Evolutionary conservation across 352 stramenopile genomes (phyloP), one percentile per base, ranked within the genome.

Genomic region (Aphanomyces stellatus): DNA sequence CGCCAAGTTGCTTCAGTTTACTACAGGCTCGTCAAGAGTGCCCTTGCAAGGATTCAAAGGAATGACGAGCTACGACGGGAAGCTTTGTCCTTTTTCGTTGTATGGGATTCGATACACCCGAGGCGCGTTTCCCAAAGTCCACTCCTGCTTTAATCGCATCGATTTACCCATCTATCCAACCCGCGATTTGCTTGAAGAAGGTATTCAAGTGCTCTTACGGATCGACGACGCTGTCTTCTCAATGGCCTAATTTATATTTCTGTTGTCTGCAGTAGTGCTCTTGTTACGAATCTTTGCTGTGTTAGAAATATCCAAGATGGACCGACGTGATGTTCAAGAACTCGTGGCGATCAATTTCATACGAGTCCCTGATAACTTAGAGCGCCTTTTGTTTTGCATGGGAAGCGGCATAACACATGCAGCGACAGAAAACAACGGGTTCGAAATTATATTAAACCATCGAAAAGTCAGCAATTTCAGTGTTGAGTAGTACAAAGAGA

Each of bases 171-270:
- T 88, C 15, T 94, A 94, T 62, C 66, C 57, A 33, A 89, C 75
- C 4, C 97, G 93, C 73, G 73, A 80, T 43, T 90, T 98, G 64
- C 76, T 99, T 27, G 80, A 97, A 64, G 84, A 98, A 67, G 97
- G 96, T 33, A 78, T 99, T 2, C 97, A 90, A 59, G 81, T 97
- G 51, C 88, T 97, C 19, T 90, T 99, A 22, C 90, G 95, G 35
- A 98, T 99, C 91, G 93, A 98, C 65, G 81, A 90, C 63, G 97
- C 90, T 24, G 95, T 97, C 63, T 98, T 99, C 71, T 90, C 76
- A 46, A 78, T 91, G n/a, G 82, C 89, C 68, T 93, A 72, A 74
- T 33, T 33, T 28, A 13, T 22, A 22, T 19, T n/a, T n/a, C n/a
- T n/a, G n/a, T n/a, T n/a, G n/a, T n/a, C n/a, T n/a, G n/a, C n/a